A percentile compares a stretch with the other conserved stretches of the same genome.
These are phyloP conservation scores for Athelia psychrophila DNA, from an alignment of 1,284 basidiomycete species.

Conservation along the genomic window DNA sequence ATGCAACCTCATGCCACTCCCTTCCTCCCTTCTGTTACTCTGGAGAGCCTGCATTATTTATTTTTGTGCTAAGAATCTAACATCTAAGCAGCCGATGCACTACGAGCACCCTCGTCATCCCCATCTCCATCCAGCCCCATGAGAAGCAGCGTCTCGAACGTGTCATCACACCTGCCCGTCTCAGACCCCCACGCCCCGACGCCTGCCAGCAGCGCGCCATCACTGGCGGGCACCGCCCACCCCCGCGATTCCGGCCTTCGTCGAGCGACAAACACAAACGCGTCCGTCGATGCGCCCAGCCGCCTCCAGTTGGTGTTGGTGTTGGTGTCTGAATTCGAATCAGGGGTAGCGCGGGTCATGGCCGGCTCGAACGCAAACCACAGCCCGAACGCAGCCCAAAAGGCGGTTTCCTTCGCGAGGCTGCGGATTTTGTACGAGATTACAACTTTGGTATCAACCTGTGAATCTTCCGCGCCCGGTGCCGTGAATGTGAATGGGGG, in stretches of 20 bases:
- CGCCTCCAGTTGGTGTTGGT: constrained; percentile 32
- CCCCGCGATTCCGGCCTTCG: constrained; percentile 52
- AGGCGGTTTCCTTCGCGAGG: constrained; percentile 71
- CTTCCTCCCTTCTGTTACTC: too few relatives aligned
- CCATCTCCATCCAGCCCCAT: constrained; percentile 37
- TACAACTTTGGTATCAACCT: constrained; percentile 30
- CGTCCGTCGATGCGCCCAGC: constrained; percentile 37
- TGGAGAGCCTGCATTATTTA: too few relatives aligned
- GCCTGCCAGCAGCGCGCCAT: constrained; percentile 54
- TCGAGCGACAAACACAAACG: constrained; percentile 60
- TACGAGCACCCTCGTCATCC: too few relatives aligned
- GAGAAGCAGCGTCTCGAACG: constrained; percentile 66
- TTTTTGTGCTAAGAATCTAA: too few relatives aligned
- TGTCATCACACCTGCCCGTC: constrained; percentile 53
- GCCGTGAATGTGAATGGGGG: constrained; percentile 33
- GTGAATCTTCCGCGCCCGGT: constrained; percentile 13
- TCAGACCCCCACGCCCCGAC: constrained; percentile 43
- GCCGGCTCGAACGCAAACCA: constrained; percentile 79
- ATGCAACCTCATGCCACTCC: too few relatives aligned
- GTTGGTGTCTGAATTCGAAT: neutral
- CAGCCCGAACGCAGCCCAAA: constrained; percentile 80
- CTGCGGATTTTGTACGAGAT: constrained; percentile 81
- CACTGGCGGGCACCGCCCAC: constrained; percentile 53
- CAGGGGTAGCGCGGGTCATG: constrained; percentile 27
- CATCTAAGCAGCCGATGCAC: too few relatives aligned